Conservation (phyloP, 306 rosid species). For the Fagus crenata region DNA sequence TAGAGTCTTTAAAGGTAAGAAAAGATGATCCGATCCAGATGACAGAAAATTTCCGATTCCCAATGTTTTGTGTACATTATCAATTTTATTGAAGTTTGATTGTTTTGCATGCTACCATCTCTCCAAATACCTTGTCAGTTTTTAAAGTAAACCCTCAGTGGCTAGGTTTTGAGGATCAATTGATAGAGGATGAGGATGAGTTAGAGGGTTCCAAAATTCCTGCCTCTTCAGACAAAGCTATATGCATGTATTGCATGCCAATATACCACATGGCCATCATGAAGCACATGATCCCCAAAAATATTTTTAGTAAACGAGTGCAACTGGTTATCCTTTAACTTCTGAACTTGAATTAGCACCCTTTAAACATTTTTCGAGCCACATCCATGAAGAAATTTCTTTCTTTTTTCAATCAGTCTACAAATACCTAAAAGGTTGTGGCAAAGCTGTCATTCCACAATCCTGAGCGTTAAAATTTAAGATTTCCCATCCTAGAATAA, state of each 20-base stretch:
- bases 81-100: not conserved
- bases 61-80: not conserved
- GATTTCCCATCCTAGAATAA: not conserved
- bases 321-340: not conserved
- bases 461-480: not conserved
- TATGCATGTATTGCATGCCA: not conserved
- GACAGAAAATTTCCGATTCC: not conserved
- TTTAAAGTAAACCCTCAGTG: not conserved
- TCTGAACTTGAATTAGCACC: not conserved
- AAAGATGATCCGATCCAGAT: not conserved
- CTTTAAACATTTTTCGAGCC: not conserved
- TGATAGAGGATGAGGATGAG: not conserved
- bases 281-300: not conserved
- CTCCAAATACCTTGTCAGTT: not conserved
- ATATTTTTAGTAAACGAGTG: not conserved
- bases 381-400: not conserved
- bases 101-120: not conserved
- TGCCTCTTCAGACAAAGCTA: not conserved
- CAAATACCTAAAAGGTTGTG: not conserved
- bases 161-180: not conserved
- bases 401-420: not conserved
- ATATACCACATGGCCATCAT: not conserved
- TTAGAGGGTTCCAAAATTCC: not conserved
- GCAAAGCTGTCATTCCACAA: not conserved
- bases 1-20: not conserved